phyloP scores from a whole-genome alignment of 2,329 filamentous ascomycete genomes.

The Xylariales sp. region DNA sequence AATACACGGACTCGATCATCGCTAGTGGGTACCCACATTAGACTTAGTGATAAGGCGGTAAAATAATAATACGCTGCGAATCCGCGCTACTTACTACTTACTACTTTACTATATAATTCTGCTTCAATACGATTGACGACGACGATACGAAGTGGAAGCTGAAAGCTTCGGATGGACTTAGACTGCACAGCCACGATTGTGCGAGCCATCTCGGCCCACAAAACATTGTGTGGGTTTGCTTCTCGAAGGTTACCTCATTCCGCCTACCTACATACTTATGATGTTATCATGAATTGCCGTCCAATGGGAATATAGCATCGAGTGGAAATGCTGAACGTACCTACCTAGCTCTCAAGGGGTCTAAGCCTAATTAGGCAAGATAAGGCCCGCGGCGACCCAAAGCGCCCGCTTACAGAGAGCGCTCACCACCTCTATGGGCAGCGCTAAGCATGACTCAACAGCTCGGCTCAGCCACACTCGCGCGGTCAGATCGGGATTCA shows the following conservation, averaged over 20 bases:
- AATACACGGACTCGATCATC: background rate
- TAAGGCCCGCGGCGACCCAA: background rate
- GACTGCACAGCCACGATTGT: slow-evolving; percentile 14
- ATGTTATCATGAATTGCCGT: background rate
- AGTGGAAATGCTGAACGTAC: background rate
- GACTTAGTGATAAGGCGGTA: background rate
- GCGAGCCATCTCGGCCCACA: background rate
- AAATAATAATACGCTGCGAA: background rate
- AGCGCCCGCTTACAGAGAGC: too few relatives aligned
- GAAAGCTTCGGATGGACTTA: background rate
- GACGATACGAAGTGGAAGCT: background rate
- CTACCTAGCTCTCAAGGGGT: too few relatives aligned
- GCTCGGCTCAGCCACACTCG: slow-evolving; percentile 33
- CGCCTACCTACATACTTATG: background rate
- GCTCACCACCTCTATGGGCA: too few relatives aligned
- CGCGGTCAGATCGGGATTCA: background rate
- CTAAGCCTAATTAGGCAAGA: slow-evolving; percentile 6
- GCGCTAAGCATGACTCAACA: slow-evolving; percentile 26
- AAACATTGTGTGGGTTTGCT: too few relatives aligned
- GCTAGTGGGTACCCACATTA: too few relatives aligned
- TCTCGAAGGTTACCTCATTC: too few relatives aligned
- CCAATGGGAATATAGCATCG: background rate
- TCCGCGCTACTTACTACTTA: background rate
- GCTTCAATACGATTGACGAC: too few relatives aligned
- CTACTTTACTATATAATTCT: background rate